phyloP scores from a whole-genome alignment of 2,329 filamentous ascomycete genomes.

The Diaporthe sp. region DNA sequence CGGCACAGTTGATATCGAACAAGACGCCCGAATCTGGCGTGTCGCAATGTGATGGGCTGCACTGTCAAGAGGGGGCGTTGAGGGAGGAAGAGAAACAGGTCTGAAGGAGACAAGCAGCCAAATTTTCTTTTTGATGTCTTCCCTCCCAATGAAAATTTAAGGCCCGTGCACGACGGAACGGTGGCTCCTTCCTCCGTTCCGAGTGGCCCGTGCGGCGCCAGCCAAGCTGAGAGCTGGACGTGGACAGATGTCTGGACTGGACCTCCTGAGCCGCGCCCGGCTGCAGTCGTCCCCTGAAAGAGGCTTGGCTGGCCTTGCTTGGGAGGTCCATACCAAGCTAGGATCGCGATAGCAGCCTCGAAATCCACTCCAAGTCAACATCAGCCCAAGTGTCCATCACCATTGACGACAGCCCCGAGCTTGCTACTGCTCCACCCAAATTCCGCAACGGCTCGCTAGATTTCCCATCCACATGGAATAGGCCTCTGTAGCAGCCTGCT shows the following conservation, averaged over 20 bases:
- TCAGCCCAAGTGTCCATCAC: neutral
- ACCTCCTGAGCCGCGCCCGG: neutral
- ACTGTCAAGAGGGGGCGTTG: conserved; percentile 87
- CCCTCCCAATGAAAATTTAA: neutral
- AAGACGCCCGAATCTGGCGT: conserved; percentile 76
- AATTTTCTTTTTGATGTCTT: conserved; percentile 39
- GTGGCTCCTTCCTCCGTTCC: conserved; percentile 24
- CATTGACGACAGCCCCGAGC: conserved; percentile 23
- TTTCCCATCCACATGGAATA: conserved; percentile 36
- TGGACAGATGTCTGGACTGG: conserved; percentile 30
- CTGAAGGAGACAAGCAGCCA: conserved; percentile 41
- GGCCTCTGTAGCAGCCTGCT: conserved; percentile 9
- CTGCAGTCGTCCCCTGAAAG: conserved; percentile 32
- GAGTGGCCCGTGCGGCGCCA: conserved; percentile 24
- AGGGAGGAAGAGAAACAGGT: conserved; percentile 42
- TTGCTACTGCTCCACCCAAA: neutral
- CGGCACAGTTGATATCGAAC: conserved; percentile 68
- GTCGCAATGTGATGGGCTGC: conserved; percentile 77
- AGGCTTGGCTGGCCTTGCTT: conserved; percentile 38
- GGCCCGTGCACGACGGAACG: conserved; percentile 35
- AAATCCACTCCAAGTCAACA: conserved; percentile 19
- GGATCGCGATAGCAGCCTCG: conserved; percentile 27
- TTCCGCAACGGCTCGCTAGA: neutral
- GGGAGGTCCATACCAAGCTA: conserved; percentile 24
- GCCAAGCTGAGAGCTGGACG: neutral